These are phyloP conservation scores for Evansstolkia leycettana DNA, from an alignment of 495 filamentous ascomycete genomes.

Conservation along the genomic window DNA sequence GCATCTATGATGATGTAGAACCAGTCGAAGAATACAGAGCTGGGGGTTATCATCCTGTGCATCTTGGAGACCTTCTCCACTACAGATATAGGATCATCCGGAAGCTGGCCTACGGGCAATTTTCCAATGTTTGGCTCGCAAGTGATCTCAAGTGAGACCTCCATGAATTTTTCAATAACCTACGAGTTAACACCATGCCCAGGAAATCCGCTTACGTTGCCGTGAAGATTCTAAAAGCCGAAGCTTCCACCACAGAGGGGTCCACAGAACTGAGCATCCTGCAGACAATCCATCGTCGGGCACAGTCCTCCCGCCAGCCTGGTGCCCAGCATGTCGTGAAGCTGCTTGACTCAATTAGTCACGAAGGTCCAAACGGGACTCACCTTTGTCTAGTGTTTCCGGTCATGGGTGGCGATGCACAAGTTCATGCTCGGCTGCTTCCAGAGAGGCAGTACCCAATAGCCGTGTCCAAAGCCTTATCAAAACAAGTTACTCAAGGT, in stretches of 20 bases:
- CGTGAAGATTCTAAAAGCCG: constrained; percentile 19
- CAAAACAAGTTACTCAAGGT: constrained; percentile 10
- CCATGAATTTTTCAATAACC: constrained; percentile 3
- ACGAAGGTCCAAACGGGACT: constrained; percentile 20
- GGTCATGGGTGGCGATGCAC: constrained; percentile 16
- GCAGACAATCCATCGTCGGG: too few relatives aligned
- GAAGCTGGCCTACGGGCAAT: constrained; percentile 23
- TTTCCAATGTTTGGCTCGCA: constrained; percentile 22
- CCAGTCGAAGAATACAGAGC: constrained; percentile 15
- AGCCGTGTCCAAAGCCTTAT: constrained; percentile 5
- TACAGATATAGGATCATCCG: constrained; percentile 21
- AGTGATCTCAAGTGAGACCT: not conserved
- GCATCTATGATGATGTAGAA: constrained; percentile 5
- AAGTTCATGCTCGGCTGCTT: too few relatives aligned
- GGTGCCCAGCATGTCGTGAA: constrained; percentile 6
- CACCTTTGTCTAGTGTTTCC: constrained; percentile 23
- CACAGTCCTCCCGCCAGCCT: constrained; percentile 5
- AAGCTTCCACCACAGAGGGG: constrained; percentile 9
- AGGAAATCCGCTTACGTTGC: constrained; percentile 16
- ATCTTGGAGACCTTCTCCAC: constrained; percentile 19
- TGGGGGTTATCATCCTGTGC: constrained; percentile 24
- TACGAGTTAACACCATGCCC: not conserved
- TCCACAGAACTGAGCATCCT: constrained; percentile 4
- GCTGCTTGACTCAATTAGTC: constrained; percentile 15
- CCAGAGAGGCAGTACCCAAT: constrained; percentile 2